Conservation (phyloP, 441 rosid species). For the Viola pubescens region DNA sequence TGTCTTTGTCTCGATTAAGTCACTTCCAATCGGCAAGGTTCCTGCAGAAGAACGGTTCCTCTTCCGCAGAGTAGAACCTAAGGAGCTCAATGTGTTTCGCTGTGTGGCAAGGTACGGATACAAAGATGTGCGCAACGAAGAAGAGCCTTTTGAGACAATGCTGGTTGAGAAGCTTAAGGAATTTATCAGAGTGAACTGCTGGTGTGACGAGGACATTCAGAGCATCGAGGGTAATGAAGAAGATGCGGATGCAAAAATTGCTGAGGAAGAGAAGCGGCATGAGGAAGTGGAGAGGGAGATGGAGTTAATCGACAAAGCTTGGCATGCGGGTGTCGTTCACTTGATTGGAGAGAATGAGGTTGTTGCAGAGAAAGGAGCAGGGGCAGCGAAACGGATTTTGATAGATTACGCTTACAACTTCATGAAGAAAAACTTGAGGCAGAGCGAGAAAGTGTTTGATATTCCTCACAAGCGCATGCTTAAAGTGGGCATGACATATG, state of each 20-base stretch:
- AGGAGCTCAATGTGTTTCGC: constrained; percentile 32
- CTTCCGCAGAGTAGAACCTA: constrained; percentile 33
- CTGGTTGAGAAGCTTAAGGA: constrained; percentile 34
- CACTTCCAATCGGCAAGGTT: constrained; percentile 37
- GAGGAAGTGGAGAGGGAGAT: constrained; percentile 24
- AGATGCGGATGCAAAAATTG: not conserved
- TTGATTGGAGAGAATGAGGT: constrained; percentile 48
- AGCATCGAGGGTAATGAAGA: not conserved
- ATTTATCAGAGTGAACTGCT: constrained; percentile 26
- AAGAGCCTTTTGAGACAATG: constrained; percentile 34
- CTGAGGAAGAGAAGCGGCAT: not conserved
- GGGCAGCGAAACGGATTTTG: constrained; percentile 32
- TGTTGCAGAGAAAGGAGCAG: constrained; percentile 34
- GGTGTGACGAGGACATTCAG: not conserved
- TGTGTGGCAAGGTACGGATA: constrained; percentile 55
- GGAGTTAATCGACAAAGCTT: constrained; percentile 29
- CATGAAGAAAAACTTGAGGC: constrained; percentile 41
- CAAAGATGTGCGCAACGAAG: constrained; percentile 29
- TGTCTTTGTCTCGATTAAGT: constrained; percentile 41
- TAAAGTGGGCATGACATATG: constrained; percentile 47
- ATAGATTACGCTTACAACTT: constrained; percentile 44
- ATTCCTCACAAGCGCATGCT: constrained; percentile 48
- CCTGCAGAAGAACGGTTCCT: constrained; percentile 31
- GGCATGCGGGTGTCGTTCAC: constrained; percentile 37
- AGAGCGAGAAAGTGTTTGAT: constrained; percentile 36